Evolutionary conservation across 805 yeast genomes (phyloP), one percentile per base, ranked within the genome.

Genomic region (Wickerhamomyces bisporus): DNA sequence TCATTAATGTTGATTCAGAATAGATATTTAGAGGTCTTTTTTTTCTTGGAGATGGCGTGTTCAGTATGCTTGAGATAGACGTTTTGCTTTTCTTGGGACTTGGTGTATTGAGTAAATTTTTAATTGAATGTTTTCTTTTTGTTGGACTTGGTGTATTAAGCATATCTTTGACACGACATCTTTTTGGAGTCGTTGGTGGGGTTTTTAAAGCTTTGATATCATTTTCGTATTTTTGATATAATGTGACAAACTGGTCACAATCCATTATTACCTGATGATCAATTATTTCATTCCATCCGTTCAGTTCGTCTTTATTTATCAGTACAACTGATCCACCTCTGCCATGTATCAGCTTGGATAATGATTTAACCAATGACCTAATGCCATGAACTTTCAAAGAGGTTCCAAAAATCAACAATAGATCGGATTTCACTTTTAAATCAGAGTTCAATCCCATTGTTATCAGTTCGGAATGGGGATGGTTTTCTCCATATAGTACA

Each of bases 401-500:
- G 0, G 98, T 93, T 0, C 98, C 98, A 73, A 86, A 80, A 10
- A 91, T 83, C n/a, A 91, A 62, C 34, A 93, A 68, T 43, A 86
- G 57, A 53, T 88, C 95, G 0, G 97, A 95, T 42, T 66, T 70
- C 30, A 73, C 65, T 42, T 65, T 69, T 41, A 86, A 53, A 61
- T 91, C 98, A 16, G 72, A 66, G 35, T 66, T 71, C 28, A 86
- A 61, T 7, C 88, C 87, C 33, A 70, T 71, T 3, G 94, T 83
- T 30, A 91, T 77, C n/a, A 69, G 62, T 43, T 86, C 96, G 5
- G 88, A 79, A 44, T 78, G 77, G 1, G 96, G 96, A 60, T 91
- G 98, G 51, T 88, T 81, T 55, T 91, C 98, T 2, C 97, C 97
- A 58, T 91, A 91, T 17, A 91, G 68, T 2, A 91, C 95, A 41